phyloP scores from a whole-genome alignment of 2,329 filamentous ascomycete genomes.

The Phialophora macrospora region DNA sequence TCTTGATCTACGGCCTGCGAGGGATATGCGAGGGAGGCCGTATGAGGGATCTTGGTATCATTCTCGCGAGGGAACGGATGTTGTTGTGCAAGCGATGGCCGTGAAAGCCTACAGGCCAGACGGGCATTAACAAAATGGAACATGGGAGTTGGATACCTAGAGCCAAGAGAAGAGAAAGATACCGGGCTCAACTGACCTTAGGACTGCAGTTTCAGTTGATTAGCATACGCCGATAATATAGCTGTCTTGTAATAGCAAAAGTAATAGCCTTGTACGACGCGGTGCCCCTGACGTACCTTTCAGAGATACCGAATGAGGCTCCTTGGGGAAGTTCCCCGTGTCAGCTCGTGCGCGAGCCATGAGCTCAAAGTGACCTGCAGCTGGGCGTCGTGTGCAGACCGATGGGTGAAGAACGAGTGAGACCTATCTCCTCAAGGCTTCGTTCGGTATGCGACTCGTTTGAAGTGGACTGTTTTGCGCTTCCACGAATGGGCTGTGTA shows the following conservation, averaged over 20 bases:
- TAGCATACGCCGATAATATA: conserved; percentile 15
- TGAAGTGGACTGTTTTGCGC: not conserved
- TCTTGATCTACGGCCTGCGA: conserved; percentile 52
- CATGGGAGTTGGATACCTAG: not conserved
- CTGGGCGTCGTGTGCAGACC: not conserved
- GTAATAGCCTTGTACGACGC: not conserved
- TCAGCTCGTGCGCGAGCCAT: conserved; percentile 53
- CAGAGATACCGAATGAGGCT: conserved; percentile 77
- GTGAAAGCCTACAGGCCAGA: conserved; percentile 68
- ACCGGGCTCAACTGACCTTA: conserved; percentile 55
- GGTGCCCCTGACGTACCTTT: conserved; percentile 57
- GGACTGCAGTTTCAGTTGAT: conserved; percentile 45
- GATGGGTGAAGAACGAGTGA: not conserved
- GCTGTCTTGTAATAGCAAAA: conserved; percentile 25
- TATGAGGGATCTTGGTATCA: conserved; percentile 55
- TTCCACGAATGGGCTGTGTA: no score
- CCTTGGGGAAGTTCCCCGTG: conserved; percentile 61
- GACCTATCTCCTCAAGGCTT: not conserved
- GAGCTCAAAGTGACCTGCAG: not conserved
- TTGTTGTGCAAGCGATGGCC: conserved; percentile 59
- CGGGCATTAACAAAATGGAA: conserved; percentile 14
- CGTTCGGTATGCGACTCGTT: not conserved
- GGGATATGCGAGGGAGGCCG: conserved; percentile 77
- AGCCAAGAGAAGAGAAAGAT: not conserved
- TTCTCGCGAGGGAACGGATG: conserved; percentile 53